These are phyloP conservation scores for Candida oleophila DNA, from an alignment of 805 yeast species.

Conservation along the genomic window DNA sequence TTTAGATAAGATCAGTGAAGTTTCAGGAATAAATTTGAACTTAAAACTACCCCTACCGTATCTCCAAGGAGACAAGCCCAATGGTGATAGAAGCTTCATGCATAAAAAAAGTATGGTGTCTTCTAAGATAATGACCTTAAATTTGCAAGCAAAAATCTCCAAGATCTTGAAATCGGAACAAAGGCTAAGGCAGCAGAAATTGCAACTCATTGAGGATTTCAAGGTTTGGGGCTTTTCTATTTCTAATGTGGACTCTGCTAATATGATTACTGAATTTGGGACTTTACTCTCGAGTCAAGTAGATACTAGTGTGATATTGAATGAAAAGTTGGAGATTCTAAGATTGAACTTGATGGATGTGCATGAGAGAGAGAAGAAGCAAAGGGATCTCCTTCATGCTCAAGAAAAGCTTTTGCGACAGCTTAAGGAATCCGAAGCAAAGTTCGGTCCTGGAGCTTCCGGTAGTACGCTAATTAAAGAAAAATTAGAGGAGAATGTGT, in stretches of 20 bases:
- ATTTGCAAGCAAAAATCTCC: slow-evolving; percentile 30
- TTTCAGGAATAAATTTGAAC: slow-evolving; percentile 5
- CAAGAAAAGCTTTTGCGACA: slow-evolving; percentile 37
- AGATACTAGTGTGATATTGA: slow-evolving; percentile 30
- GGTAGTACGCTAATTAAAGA: slow-evolving; percentile 46
- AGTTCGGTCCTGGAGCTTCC: slow-evolving; percentile 45
- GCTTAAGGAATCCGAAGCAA: slow-evolving; percentile 43
- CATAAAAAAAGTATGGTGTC: background rate
- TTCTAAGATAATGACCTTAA: slow-evolving; percentile 18
- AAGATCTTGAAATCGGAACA: slow-evolving; percentile 41
- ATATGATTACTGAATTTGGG: slow-evolving; percentile 39
- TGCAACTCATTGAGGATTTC: slow-evolving; percentile 40
- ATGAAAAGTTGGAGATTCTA: slow-evolving; percentile 44
- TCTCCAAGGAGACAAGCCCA: background rate
- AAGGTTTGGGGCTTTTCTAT: slow-evolving; percentile 41
- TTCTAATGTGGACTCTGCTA: slow-evolving; percentile 38
- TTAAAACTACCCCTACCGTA: background rate
- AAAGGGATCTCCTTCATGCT: slow-evolving; percentile 34
- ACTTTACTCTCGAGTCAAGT: slow-evolving; percentile 38
- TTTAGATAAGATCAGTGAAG: slow-evolving; percentile 17
- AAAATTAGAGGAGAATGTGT: slow-evolving; percentile 49
- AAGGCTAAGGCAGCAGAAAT: slow-evolving; percentile 33
- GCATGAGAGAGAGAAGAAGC: slow-evolving; percentile 49
- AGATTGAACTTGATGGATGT: slow-evolving; percentile 45
- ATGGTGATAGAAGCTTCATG: slow-evolving; percentile 3